Conservation (phyloP, 345 rosid genomes). For the Trapa incisa region DNA sequence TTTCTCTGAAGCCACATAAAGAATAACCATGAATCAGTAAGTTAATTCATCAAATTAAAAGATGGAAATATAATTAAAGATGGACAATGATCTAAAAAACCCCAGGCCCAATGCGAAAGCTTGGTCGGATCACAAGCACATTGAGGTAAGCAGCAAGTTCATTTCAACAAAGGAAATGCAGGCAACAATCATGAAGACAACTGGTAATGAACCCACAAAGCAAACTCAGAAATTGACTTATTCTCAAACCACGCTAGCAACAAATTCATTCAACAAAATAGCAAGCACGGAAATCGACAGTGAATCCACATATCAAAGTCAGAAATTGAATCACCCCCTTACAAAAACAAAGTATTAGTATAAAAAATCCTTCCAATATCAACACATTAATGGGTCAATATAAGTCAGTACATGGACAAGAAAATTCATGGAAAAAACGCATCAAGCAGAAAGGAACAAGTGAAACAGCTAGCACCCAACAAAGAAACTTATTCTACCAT, state of each 20-base stretch:
- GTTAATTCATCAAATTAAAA: background rate
- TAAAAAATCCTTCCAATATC: background rate
- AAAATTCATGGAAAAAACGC: background rate
- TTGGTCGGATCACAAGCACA: background rate
- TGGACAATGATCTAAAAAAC: background rate
- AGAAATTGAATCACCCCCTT: too few species aligned
- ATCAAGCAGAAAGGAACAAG: background rate
- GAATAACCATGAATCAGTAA: background rate
- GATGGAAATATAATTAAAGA: background rate
- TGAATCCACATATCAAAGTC: too few species aligned
- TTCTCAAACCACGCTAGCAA: too few species aligned
- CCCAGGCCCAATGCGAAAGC: background rate
- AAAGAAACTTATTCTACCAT: background rate
- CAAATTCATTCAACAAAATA: too few species aligned
- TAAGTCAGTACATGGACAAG: background rate
- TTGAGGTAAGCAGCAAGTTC: background rate
- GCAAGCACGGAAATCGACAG: too few species aligned
- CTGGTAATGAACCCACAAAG: background rate
- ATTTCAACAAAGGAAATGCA: background rate
- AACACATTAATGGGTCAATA: background rate
- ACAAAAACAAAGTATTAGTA: background rate
- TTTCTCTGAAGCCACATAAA: background rate
- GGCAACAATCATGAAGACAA: background rate
- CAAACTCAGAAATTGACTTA: background rate
- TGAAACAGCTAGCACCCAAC: background rate